Percentiles rank a stretch among this genome's conserved stretches.
Conservation (phyloP, 129 eudicot genomes). For the Centrapalus pauciflorus region DNA sequence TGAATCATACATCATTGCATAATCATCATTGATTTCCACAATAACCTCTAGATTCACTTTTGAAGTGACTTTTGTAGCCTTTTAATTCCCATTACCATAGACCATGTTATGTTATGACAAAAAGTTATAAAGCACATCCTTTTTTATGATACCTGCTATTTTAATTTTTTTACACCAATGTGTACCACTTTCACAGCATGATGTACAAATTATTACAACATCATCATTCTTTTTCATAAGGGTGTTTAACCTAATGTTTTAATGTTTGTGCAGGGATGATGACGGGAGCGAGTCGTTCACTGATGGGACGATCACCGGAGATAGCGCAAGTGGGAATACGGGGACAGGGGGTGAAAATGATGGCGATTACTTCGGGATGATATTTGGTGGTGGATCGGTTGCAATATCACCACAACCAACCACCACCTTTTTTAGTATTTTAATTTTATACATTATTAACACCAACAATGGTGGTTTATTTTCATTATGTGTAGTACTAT, state of each 20-base stretch:
- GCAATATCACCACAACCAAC: conserved; percentile 24
- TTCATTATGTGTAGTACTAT: conserved; percentile 23
- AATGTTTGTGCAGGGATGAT: conserved; percentile 34
- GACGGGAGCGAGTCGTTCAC: conserved; percentile 31
- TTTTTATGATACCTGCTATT: conserved; percentile 2
- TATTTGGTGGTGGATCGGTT: conserved; percentile 45
- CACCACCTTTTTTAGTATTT: conserved; percentile 26
- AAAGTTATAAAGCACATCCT: not conserved
- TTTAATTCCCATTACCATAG: not conserved
- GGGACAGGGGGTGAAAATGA: conserved; percentile 26
- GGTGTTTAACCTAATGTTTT: conserved; percentile 20
- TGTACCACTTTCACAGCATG: conserved; percentile 2
- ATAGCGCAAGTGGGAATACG: conserved; percentile 30
- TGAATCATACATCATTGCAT: conserved; percentile 13
- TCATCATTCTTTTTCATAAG: not conserved
- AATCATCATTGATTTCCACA: conserved; percentile 31
- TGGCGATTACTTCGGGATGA: conserved; percentile 56
- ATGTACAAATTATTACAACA: conserved; percentile 10
- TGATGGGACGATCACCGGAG: conserved; percentile 47
- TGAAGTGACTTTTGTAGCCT: not conserved
- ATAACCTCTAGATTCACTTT: conserved; percentile 26
- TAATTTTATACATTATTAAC: conserved; percentile 34
- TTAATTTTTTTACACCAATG: conserved; percentile 8
- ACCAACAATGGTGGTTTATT: conserved; percentile 26
- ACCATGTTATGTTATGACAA: conserved; percentile 11